Conservation (phyloP, 2,329 filamentous ascomycete genomes). For the Coniochaeta ligniaria region DNA sequence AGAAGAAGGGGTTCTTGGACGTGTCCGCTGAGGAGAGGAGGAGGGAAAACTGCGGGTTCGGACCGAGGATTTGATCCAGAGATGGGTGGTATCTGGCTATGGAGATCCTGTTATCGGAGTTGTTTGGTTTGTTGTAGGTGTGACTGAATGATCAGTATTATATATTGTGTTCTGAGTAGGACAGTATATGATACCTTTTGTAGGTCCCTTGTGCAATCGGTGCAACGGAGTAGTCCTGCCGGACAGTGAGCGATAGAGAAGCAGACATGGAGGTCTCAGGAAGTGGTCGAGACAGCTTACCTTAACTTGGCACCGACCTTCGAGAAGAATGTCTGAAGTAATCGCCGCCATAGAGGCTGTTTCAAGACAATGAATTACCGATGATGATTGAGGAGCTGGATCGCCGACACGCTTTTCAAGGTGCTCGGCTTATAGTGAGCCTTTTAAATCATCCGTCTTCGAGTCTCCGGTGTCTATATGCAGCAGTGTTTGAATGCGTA, state of each 20-base stretch:
- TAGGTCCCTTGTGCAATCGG: not conserved
- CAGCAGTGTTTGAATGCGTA: too few species aligned
- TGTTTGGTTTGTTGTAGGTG: not conserved
- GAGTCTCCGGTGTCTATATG: too few species aligned
- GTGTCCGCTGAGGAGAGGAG: constrained; percentile 31
- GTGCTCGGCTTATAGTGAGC: not conserved
- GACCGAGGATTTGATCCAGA: constrained; percentile 26
- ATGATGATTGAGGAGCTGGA: not conserved
- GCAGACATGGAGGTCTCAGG: too few species aligned
- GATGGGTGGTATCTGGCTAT: constrained; percentile 28
- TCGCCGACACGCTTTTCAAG: not conserved
- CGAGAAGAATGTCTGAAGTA: not conserved
- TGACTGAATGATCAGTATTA: not conserved
- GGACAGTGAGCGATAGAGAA: not conserved
- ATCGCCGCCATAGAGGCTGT: not conserved
- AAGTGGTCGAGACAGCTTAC: not conserved
- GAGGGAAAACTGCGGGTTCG: constrained; percentile 25
- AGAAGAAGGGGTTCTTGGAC: constrained; percentile 37
- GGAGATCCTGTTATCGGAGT: constrained; percentile 12
- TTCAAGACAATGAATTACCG: not conserved
- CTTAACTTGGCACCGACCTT: not conserved
- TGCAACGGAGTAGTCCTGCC: not conserved
- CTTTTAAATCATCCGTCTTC: too few species aligned
- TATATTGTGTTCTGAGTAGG: not conserved
- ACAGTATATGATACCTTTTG: not conserved